phyloP scores from a whole-genome alignment of 371 early-diverging fungal genomes.

The Mucor saturninus region DNA sequence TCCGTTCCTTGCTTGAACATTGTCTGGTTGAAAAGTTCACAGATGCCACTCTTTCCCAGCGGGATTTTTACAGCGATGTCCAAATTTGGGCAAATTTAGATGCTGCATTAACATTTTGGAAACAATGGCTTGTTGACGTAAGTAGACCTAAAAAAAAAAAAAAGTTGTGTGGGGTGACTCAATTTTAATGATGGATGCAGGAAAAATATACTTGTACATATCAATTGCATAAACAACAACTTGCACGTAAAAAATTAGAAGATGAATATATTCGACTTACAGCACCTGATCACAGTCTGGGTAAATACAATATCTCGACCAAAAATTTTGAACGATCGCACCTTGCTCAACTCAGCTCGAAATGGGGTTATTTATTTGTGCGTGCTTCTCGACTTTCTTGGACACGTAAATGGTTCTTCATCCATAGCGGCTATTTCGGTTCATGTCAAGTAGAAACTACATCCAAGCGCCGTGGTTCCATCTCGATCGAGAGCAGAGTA shows the following conservation, averaged over 20 bases:
- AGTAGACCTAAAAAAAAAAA: neutral
- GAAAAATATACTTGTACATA: constrained; percentile 30
- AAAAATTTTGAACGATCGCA: neutral
- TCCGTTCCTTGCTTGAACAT: constrained; percentile 34
- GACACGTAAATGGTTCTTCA: constrained; percentile 57
- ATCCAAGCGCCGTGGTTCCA: constrained; percentile 42
- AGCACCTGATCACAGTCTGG: constrained; percentile 26
- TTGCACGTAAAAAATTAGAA: constrained; percentile 25
- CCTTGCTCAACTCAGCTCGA: constrained; percentile 5
- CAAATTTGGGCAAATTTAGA: constrained; percentile 33
- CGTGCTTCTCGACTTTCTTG: constrained; percentile 31
- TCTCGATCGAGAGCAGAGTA: constrained; percentile 50
- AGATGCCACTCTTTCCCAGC: constrained; percentile 27
- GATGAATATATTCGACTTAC: constrained; percentile 33
- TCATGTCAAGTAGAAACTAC: constrained; percentile 36
- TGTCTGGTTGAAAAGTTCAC: constrained; percentile 32
- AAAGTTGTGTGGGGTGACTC: neutral
- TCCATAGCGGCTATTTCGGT: constrained; percentile 54
- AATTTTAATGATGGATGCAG: constrained; percentile 19
- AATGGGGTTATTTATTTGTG: constrained; percentile 37
- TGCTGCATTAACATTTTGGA: constrained; percentile 28
- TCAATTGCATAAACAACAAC: constrained; percentile 29
- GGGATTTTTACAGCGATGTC: constrained; percentile 27
- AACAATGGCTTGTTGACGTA: constrained; percentile 36
- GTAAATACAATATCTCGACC: constrained; percentile 12